Percentiles rank a stretch among this genome's conserved stretches.
phyloP scores from a whole-genome alignment of 2,329 filamentous ascomycete genomes.

The Hirsutella minnesotensis region DNA sequence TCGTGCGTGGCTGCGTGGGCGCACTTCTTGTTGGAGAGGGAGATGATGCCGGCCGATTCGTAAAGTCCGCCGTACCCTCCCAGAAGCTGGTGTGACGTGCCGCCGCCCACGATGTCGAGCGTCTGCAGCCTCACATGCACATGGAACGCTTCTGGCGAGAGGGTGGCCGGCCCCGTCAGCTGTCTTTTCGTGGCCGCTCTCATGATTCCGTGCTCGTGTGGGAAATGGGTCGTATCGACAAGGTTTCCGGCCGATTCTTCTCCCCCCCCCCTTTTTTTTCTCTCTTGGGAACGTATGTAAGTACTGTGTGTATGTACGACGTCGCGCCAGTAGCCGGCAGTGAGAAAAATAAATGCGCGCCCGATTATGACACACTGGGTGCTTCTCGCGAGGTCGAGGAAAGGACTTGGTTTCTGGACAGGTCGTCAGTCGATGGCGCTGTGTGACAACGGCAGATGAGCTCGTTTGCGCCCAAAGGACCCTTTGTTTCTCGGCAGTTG shows the following conservation, averaged over 20 bases:
- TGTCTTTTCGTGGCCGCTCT: constrained; percentile 1
- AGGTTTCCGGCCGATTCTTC: neutral
- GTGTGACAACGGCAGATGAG: too few species aligned
- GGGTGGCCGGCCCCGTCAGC: neutral
- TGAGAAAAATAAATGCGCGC: too few species aligned
- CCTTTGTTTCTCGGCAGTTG: neutral
- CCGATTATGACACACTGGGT: too few species aligned
- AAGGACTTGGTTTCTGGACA: too few species aligned
- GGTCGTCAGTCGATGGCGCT: too few species aligned
- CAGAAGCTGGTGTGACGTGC: neutral
- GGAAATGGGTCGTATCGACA: neutral
- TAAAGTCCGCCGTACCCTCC: neutral
- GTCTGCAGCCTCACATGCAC: neutral
- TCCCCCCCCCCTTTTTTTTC: neutral
- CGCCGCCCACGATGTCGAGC: neutral
- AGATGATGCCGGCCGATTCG: constrained; percentile 4
- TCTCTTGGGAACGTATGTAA: neutral
- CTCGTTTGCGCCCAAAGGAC: too few species aligned
- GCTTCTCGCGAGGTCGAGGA: too few species aligned
- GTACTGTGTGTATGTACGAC: too few species aligned
- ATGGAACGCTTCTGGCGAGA: neutral
- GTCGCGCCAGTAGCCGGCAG: too few species aligned
- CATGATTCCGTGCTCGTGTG: constrained; percentile 1
- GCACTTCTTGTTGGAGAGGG: constrained; percentile 16
- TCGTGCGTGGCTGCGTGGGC: constrained; percentile 13